phyloP scores from a whole-genome alignment of 257 asterid genomes.

The Leonotis leonurus region DNA sequence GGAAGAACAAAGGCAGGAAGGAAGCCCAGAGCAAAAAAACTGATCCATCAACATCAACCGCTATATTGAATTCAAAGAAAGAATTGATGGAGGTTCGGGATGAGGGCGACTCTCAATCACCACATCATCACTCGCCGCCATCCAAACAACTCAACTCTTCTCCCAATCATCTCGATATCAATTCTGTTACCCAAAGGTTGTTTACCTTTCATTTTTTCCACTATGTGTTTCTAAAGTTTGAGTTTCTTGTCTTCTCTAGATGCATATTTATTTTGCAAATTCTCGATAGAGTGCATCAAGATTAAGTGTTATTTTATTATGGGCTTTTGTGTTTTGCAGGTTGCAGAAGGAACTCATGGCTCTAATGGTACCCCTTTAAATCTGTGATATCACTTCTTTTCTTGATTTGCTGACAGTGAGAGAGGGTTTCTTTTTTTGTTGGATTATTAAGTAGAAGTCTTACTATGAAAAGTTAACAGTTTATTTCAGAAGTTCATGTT shows the following conservation, averaged over 20 bases:
- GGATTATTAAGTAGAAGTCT: background rate
- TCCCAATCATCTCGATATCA: conserved; percentile 43
- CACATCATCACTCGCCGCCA: conserved; percentile 30
- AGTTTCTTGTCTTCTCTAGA: background rate
- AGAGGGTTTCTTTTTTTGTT: background rate
- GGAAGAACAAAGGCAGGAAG: background rate
- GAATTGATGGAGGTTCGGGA: conserved; percentile 26
- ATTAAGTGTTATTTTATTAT: background rate
- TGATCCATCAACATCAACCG: background rate
- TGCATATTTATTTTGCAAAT: background rate
- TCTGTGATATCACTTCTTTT: background rate
- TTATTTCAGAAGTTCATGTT: too few relatives aligned
- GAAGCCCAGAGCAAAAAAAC: background rate
- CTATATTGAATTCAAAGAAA: background rate
- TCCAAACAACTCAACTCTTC: conserved; percentile 46
- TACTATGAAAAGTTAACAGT: background rate
- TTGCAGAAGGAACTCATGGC: conserved; percentile 80
- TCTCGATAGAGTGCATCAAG: background rate
- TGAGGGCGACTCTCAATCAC: conserved; percentile 30
- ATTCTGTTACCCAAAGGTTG: conserved; percentile 62
- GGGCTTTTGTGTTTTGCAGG: conserved; percentile 28
- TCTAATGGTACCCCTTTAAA: conserved; percentile 41
- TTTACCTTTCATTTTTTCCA: background rate
- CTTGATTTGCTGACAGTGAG: background rate
- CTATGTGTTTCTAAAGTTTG: background rate